phyloP scores from a whole-genome alignment of 2,329 filamentous ascomycete species.

The Colletotrichum tofieldiae region DNA sequence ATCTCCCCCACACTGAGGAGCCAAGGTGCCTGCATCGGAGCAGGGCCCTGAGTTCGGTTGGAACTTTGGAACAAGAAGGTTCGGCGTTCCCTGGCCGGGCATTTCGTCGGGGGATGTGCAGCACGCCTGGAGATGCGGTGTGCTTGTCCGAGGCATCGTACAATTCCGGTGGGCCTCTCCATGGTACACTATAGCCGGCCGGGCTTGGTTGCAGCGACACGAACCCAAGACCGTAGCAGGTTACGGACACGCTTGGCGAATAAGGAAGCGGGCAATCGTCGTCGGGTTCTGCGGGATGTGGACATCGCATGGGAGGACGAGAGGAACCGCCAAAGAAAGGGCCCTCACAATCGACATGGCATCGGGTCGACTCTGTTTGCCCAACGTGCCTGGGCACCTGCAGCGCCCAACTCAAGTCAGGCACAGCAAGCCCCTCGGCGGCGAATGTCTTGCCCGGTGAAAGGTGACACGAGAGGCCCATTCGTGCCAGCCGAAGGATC shows the following conservation, averaged over 20 bases:
- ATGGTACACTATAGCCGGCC: background rate
- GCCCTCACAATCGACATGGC: conserved; percentile 23
- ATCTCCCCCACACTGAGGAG: conserved; percentile 25
- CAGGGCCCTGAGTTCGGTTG: conserved; percentile 29
- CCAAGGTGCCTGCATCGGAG: background rate
- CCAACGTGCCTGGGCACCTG: background rate
- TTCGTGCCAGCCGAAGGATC: conserved; percentile 15
- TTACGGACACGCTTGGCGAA: background rate
- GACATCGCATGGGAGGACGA: conserved; percentile 9
- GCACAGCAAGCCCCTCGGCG: background rate
- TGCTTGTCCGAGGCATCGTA: background rate
- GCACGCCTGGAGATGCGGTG: conserved; percentile 24
- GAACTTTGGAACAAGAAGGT: conserved; percentile 3
- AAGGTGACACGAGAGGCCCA: conserved; percentile 22
- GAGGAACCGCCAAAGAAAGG: conserved; percentile 16
- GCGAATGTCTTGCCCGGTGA: conserved; percentile 1
- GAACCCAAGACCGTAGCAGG: background rate
- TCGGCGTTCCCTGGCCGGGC: background rate
- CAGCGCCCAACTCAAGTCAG: conserved; percentile 12
- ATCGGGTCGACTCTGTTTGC: conserved; percentile 10
- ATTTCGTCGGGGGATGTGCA: conserved; percentile 13
- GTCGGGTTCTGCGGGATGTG: conserved; percentile 13
- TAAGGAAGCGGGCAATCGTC: background rate
- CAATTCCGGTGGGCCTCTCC: background rate
- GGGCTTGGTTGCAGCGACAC: conserved; percentile 9